Conservation (phyloP, 2,329 filamentous ascomycete species). For the Aureobasidium sp. region DNA sequence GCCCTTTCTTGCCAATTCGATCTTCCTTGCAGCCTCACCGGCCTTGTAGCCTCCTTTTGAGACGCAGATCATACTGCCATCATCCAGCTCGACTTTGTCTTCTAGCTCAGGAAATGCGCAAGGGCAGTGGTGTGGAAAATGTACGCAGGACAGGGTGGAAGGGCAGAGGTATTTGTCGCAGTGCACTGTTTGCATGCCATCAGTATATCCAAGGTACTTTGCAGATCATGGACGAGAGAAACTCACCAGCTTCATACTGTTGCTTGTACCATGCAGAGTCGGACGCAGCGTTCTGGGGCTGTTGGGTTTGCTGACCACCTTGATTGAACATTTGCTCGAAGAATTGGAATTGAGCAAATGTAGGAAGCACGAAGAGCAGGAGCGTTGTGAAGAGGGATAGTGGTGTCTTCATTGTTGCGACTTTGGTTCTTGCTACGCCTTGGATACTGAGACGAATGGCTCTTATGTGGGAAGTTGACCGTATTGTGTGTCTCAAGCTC, state of each 20-base stretch:
- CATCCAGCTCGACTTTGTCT: conserved; percentile 61
- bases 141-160: conserved; percentile 87
- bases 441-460: background rate
- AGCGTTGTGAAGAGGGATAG: conserved; percentile 40
- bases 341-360: conserved; percentile 83
- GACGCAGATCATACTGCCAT: conserved; percentile 66
- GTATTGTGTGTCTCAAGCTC: too few relatives aligned
- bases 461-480: background rate
- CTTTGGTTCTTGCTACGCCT: background rate
- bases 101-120: conserved; percentile 67
- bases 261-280: conserved; percentile 74
- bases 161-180: conserved; percentile 95
- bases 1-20: conserved; percentile 74
- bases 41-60: conserved; percentile 68
- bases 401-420: conserved; percentile 17
- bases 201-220: background rate
- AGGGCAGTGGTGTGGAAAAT: conserved; percentile 94
- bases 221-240: background rate
- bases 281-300: conserved; percentile 72
- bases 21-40: conserved; percentile 65
- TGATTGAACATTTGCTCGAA: conserved; percentile 95
- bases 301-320: conserved; percentile 48
- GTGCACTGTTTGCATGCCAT: conserved; percentile 47
- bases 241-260: conserved; percentile 58
- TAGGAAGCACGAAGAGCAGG: conserved; percentile 48